Percentiles rank a stretch among this genome's conserved stretches.
These are phyloP conservation scores for Cornus controversa DNA, from an alignment of 148 eudicot genomes.

Conservation along the genomic window DNA sequence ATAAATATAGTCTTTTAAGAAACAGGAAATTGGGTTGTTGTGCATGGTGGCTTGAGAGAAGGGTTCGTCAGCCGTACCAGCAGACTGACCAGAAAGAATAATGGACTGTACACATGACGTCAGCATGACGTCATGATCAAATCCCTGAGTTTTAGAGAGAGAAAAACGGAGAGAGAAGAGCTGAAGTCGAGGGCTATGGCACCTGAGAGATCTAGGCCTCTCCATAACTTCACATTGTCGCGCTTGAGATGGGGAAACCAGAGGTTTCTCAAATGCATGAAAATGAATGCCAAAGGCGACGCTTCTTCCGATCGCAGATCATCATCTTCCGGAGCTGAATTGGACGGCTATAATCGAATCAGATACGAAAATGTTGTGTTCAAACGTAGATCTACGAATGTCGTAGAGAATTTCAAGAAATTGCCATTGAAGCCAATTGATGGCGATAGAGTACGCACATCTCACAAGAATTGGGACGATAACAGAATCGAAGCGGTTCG, in stretches of 20 bases:
- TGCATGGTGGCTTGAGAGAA: no score
- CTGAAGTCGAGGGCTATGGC: neutral
- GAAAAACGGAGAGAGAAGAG: neutral
- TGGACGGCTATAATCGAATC: neutral
- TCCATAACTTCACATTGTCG: constrained; percentile 28
- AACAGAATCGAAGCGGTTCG: constrained; percentile 17
- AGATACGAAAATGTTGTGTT: neutral
- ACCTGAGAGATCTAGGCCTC: constrained; percentile 17
- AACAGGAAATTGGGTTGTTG: no score
- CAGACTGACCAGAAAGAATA: no score
- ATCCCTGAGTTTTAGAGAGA: neutral
- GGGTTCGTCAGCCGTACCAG: no score
- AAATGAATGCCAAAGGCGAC: constrained; percentile 1
- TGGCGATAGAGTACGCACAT: no score
- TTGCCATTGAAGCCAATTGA: neutral
- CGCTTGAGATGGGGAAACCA: constrained; percentile 28
- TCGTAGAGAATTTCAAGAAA: neutral
- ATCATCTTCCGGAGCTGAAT: neutral
- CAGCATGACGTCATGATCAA: no score
- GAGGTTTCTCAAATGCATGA: constrained; percentile 25
- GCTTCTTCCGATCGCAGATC: constrained; percentile 6
- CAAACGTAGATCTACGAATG: neutral
- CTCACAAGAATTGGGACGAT: neutral
- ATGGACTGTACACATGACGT: no score
- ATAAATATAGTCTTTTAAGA: no score